Base-by-base conservation (phyloP, 2,329 filamentous ascomycete genomes). In the Phyllosticta ampelicida region DNA sequence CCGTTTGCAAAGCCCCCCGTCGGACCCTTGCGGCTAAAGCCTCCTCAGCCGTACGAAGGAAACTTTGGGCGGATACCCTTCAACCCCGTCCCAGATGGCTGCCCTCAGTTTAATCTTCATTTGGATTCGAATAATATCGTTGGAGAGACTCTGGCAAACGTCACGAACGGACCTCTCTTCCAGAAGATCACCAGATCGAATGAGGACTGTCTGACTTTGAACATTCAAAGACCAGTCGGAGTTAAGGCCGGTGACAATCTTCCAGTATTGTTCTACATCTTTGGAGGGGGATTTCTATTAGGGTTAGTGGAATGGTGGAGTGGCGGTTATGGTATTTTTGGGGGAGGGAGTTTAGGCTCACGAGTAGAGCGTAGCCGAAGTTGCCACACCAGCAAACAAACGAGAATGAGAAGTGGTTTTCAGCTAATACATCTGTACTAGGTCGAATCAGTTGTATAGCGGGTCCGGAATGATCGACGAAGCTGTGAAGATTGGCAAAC, bases 61-160 rank as follows among this genome's bases (percentile, higher is more conserved):
- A 65, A 77, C 0, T 70, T 88, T 0, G 86, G 86, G 1, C 84
- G 76, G 0, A 75, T 86, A 44, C 77, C 83, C 48, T 86, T 84
- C 0, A 84, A 80, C 0, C 78, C 78, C 0, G 64, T 56, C 10
- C 60, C 70, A 18, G 78, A 85, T 0, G 78, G 85, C 9, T 94
- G 88, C 64, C 87, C 89, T 1, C 66, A 0, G 36, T 11, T 58
- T 29, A 23, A 77, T 78, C 53, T 66, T 71, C 1, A 76, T 73
- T 0, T 65, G 71, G 8, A 75, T n/a, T 26, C 50, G 5, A 53
- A 30, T n/a, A 20, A 4, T 5, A 18, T 53, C 13, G 23, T 16
- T 9, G 48, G 21, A 20, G 26, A 49, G 5, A 48, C 51, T 21
- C 48, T 50, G 13, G 19, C 36, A 6, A 36, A 58, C 20, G 60